Evolutionary conservation across 768 basidiomycete species (phyloP), one percentile per base, ranked within the genome.

Genomic region (Tricholoma hemisulphureum): DNA sequence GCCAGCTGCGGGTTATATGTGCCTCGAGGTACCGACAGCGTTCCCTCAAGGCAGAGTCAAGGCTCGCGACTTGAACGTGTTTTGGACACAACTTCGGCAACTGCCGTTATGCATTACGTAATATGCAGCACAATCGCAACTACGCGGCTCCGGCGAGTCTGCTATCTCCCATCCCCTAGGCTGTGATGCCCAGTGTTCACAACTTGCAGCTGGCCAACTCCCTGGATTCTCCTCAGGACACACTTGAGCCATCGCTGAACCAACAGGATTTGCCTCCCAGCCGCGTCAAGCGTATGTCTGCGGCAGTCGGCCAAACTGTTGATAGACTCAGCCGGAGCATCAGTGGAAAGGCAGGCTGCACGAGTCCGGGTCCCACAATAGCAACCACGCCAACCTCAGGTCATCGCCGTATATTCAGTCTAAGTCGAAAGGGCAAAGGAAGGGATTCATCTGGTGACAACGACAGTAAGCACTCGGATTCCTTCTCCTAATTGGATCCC

Each of bases 321-420:
- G 84, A 85, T 63, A 87, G 79, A 59, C 76, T 92, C 28, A 84
- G 85, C 59, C 78, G 79, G 65, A 88, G 85, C 68, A 70, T 84
- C 48, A 77, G 78, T 55, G 73, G 68, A 37, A 80, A 72, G 55
- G 65, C 75, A 7, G 67, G 60, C 18, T 65, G 72, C 34, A 65
- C 59, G n/a, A 66, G 67, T 10, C 64, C 74, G 16, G 18, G 26
- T 49, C 26, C 46, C 3, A 14, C 46, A 4, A 49, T 18, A 10
- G 57, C 67, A 14, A 63, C 74, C 11, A 64, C 74, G 58, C 69
- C 73, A 28, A 64, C 70, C 64, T 57, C 76, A 43, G 68, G 75
- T 41, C 77, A 74, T 58, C 82, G 77, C 57, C 83, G 84, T 31
- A 67, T 84, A 35, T 83, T 85, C 69, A 84, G 83, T 66, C 71